Conservation (phyloP, 495 filamentous ascomycete species). For the Aspergillus ellipticus region DNA sequence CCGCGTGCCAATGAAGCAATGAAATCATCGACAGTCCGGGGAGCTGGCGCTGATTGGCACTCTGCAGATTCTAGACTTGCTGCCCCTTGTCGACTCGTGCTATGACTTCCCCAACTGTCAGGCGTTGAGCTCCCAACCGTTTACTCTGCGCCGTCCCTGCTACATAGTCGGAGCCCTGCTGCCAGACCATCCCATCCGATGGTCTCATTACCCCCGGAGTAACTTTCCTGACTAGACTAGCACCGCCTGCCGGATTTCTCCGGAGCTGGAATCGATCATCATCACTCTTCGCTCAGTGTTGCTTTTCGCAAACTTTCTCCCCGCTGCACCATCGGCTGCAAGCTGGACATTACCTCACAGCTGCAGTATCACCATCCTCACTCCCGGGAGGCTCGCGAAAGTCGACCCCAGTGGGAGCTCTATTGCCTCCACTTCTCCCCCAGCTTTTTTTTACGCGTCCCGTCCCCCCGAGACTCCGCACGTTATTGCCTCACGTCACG, state of each 20-base stretch:
- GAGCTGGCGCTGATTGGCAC: too few species aligned
- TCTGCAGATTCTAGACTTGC: too few species aligned
- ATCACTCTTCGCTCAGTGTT: neutral
- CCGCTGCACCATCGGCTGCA: neutral
- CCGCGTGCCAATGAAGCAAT: too few species aligned
- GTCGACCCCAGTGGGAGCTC: too few species aligned
- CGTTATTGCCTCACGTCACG: neutral
- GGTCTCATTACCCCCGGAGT: neutral
- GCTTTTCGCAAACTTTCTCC: neutral
- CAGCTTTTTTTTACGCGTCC: too few species aligned
- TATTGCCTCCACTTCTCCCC: too few species aligned
- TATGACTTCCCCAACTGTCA: too few species aligned
- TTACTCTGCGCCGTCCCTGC: too few species aligned
- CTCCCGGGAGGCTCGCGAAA: neutral
- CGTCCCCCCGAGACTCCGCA: neutral
- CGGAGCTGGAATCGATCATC: neutral
- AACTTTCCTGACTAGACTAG: neutral
- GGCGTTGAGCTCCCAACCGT: too few species aligned
- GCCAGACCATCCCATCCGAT: neutral
- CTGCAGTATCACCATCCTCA: neutral
- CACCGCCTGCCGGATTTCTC: neutral
- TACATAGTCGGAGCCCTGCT: too few species aligned
- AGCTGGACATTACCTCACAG: neutral
- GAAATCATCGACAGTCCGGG: too few species aligned
- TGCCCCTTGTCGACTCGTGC: too few species aligned